phyloP scores from a whole-genome alignment of 2,329 filamentous ascomycete genomes.

The Tolypocladium ovalisporum region DNA sequence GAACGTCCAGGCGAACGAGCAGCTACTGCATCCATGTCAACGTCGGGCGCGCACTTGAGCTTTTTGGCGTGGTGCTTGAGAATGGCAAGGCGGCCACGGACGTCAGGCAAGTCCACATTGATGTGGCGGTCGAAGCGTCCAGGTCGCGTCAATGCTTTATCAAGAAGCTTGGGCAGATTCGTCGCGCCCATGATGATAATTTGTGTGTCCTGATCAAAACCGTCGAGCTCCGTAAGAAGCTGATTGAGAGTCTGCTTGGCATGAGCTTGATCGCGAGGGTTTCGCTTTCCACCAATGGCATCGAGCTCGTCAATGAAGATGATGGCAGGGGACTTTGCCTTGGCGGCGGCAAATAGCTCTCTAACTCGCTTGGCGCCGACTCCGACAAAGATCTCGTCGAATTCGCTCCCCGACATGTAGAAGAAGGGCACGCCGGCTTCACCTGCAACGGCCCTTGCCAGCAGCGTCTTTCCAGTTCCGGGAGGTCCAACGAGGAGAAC shows the following conservation, averaged over 20 bases:
- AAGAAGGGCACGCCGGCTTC: constrained; percentile 98
- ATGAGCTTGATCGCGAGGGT: constrained; percentile 86
- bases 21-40: constrained; percentile 76
- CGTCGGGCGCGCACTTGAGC: constrained; percentile 68
- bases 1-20: constrained; percentile 85
- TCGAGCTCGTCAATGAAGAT: constrained; percentile 93
- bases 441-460: constrained; percentile 89
- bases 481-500: constrained; percentile 90
- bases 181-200: constrained; percentile 95
- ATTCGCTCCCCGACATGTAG: constrained; percentile 99
- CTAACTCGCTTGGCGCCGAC: constrained; percentile 94
- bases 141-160: constrained; percentile 88
- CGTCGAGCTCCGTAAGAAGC: constrained; percentile 90
- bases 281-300: constrained; percentile 88
- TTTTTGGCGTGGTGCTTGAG: constrained; percentile 89
- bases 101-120: constrained; percentile 78
- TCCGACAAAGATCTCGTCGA: constrained; percentile 96
- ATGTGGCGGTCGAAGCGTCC: constrained; percentile 95
- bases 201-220: constrained; percentile 87
- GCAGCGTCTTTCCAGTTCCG: constrained; percentile 92
- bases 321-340: constrained; percentile 79
- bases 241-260: constrained; percentile 97
- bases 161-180: constrained; percentile 87
- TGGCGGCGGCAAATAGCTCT: constrained; percentile 77
- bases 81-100: constrained; percentile 85